These are phyloP conservation scores for Ogataea pignaliae DNA, from an alignment of 805 yeast species.

Conservation along the genomic window DNA sequence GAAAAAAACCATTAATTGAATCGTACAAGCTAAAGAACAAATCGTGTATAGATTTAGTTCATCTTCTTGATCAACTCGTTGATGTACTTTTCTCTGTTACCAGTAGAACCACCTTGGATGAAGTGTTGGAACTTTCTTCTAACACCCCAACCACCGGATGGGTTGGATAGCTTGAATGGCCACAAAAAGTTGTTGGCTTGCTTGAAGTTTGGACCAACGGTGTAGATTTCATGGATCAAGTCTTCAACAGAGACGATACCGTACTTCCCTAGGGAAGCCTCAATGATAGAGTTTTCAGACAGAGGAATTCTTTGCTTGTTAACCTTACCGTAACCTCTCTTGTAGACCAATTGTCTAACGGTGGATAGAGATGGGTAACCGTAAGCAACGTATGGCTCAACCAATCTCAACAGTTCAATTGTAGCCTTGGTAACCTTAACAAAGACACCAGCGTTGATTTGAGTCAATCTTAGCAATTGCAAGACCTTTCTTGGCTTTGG, in stretches of 20 bases:
- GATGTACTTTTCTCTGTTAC: conserved; percentile 96
- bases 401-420: conserved; percentile 83
- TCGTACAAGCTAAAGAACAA: neutral
- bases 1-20: conserved; percentile 2
- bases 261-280: conserved; percentile 84
- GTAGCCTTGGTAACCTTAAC: conserved; percentile 96
- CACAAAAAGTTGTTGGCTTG: conserved; percentile 97
- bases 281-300: conserved; percentile 83
- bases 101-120: conserved; percentile 97
- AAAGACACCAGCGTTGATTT: conserved; percentile 92
- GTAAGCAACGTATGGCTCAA: conserved; percentile 95
- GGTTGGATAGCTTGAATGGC: conserved; percentile 97
- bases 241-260: conserved; percentile 91
- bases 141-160: conserved; percentile 97
- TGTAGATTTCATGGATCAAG: conserved; percentile 91
- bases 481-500: conserved; percentile 99
- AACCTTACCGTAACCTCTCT: conserved; percentile 97
- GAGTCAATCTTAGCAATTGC: conserved; percentile 88
- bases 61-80: conserved; percentile 90
- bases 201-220: conserved; percentile 98
- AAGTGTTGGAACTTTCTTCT: conserved; percentile 95
- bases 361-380: conserved; percentile 95
- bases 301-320: conserved; percentile 93
- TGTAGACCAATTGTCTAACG: conserved; percentile 89
- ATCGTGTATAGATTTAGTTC: conserved; percentile 56